A percentile compares a stretch with the other conserved stretches of the same genome.
Conservation (phyloP, 345 rosid genomes). For the Garcia nutans region DNA sequence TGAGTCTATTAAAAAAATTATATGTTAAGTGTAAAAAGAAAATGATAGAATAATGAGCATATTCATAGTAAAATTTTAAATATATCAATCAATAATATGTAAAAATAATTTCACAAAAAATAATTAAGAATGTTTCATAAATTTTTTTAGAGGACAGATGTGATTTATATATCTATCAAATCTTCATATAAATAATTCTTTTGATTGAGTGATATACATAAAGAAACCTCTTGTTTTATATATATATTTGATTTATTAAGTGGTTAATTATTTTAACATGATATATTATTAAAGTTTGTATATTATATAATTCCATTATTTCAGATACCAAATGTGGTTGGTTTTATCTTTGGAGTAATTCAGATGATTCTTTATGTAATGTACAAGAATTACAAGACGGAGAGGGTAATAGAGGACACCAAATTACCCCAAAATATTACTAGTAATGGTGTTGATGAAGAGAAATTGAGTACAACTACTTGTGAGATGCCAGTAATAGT, state of each 20-base stretch:
- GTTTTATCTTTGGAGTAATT: conserved; percentile 35
- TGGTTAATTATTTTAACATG: no score
- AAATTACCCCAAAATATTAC: background rate
- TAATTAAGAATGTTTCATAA: no score
- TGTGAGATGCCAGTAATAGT: conserved; percentile 12
- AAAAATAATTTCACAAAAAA: no score
- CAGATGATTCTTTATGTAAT: conserved; percentile 42
- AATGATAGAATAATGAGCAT: no score
- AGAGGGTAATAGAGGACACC: background rate
- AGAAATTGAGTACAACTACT: background rate
- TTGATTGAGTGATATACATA: no score
- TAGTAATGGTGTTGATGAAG: conserved; percentile 1
- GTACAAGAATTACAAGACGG: conserved; percentile 26
- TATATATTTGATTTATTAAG: background rate
- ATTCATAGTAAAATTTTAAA: no score
- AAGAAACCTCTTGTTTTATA: background rate
- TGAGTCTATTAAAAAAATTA: no score
- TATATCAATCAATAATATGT: no score
- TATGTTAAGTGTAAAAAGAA: no score
- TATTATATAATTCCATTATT: background rate
- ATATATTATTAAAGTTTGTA: background rate
- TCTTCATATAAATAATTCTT: no score
- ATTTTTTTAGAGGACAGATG: no score
- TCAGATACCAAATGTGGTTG: conserved; percentile 43
- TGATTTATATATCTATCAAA: no score